phyloP scores from a whole-genome alignment of 2,329 filamentous ascomycete species.

The Diaporthe aspalathi region DNA sequence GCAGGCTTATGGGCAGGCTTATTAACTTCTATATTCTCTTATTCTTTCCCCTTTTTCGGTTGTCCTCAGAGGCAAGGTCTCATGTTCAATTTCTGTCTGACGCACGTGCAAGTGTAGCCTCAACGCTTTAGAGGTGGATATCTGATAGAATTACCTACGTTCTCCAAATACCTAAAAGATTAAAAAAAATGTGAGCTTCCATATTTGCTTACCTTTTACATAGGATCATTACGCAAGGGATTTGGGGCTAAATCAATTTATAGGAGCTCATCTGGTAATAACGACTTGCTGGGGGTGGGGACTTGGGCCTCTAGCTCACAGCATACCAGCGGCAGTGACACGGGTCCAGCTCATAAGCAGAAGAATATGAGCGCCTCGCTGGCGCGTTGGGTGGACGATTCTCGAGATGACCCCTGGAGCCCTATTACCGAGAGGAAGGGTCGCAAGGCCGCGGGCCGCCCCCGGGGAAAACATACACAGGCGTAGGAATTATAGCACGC shows the following conservation, averaged over 20 bases:
- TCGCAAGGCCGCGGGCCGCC: not conserved
- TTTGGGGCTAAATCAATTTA: not conserved
- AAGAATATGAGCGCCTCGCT: not conserved
- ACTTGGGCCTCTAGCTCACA: not conserved
- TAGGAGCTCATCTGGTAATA: not conserved
- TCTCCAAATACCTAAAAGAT: not conserved
- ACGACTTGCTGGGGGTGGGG: not conserved
- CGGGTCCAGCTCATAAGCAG: not conserved
- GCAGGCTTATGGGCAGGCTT: too few species aligned
- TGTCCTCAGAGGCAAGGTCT: too few species aligned
- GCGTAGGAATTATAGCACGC: not conserved
- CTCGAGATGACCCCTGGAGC: constrained; percentile 17
- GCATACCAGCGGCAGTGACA: not conserved
- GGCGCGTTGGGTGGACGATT: not conserved
- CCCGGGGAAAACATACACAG: not conserved
- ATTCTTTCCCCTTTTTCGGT: too few species aligned
- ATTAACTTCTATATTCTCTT: not conserved
- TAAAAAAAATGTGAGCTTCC: not conserved
- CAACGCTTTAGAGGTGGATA: too few species aligned
- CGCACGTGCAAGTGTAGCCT: not conserved
- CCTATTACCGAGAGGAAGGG: not conserved
- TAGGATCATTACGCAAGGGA: too few species aligned
- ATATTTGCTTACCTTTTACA: not conserved
- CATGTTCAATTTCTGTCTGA: not conserved
- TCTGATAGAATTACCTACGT: not conserved